Conservation (phyloP, 306 rosid species). For the Chamaecrista fasciculata region DNA sequence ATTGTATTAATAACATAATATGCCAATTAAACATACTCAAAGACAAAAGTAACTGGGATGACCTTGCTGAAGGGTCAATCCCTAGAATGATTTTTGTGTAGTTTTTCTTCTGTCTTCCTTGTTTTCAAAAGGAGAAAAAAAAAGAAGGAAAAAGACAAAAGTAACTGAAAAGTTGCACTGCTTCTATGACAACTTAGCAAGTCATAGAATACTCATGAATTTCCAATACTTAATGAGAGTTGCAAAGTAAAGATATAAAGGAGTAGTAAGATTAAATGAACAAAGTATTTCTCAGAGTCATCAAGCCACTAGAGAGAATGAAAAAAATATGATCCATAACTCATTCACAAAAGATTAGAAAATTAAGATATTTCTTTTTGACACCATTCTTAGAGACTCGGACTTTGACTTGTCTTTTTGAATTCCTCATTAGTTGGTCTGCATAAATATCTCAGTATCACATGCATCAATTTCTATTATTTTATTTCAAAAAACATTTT, state of each 20-base stretch:
- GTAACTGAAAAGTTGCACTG: background rate
- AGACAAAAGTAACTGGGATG: too few species aligned
- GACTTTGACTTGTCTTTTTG: background rate
- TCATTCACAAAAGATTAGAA: background rate
- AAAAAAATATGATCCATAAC: background rate
- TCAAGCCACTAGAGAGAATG: too few species aligned
- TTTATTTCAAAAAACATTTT: background rate
- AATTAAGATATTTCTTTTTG: background rate
- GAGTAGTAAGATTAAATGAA: background rate
- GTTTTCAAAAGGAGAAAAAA: too few species aligned
- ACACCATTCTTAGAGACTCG: background rate
- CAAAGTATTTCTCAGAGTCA: too few species aligned
- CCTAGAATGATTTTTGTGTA: too few species aligned
- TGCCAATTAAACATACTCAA: background rate
- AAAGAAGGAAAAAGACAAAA: too few species aligned
- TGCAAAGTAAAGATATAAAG: background rate
- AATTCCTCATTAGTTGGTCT: background rate
- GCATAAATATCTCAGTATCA: background rate
- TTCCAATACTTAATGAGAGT: background rate
- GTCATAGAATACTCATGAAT: background rate
- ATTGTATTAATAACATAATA: background rate
- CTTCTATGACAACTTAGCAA: background rate
- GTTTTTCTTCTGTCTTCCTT: too few species aligned
- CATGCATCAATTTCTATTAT: constrained; percentile 1
- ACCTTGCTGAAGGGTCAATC: too few species aligned